These are phyloP conservation scores for Juglanconis sp. DNA, from an alignment of 2,329 filamentous ascomycete genomes.

Conservation along the genomic window DNA sequence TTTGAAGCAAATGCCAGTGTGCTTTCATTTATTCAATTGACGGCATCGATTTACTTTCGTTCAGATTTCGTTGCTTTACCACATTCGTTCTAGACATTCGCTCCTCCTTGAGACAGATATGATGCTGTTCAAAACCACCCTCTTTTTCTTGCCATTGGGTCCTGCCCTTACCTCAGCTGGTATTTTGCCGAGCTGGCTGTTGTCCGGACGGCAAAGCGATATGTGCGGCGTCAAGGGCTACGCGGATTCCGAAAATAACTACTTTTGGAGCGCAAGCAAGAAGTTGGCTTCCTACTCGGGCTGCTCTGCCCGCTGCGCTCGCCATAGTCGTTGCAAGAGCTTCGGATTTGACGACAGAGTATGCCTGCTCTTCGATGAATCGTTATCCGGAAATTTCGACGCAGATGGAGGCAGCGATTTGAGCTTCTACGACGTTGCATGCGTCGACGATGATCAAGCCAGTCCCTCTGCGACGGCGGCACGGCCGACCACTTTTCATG, in stretches of 20 bases:
- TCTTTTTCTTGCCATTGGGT: conserved; percentile 1
- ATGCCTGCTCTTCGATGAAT: conserved; percentile 7
- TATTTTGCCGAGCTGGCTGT: not conserved
- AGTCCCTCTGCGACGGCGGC: not conserved
- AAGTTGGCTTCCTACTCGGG: not conserved
- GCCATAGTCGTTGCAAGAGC: conserved; percentile 1
- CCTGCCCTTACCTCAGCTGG: not conserved
- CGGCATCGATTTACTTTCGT: not conserved
- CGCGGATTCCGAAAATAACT: not conserved
- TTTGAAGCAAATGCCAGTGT: too few relatives aligned
- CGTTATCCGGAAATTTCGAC: conserved; percentile 1
- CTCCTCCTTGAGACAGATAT: not conserved
- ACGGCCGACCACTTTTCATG: not conserved
- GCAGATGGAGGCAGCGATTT: not conserved
- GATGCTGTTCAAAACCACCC: not conserved
- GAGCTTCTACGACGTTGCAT: conserved; percentile 7
- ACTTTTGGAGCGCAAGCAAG: conserved; percentile 7
- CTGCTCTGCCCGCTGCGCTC: conserved; percentile 2
- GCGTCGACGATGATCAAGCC: not conserved
- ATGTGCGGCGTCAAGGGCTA: not conserved
- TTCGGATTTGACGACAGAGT: not conserved
- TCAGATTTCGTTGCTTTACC: not conserved
- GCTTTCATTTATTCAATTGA: too few relatives aligned
- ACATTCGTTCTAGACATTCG: not conserved
- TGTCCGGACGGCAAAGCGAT: not conserved